Base-by-base conservation (phyloP, 352 stramenopile species). In the Phytophthora syringae region DNA sequence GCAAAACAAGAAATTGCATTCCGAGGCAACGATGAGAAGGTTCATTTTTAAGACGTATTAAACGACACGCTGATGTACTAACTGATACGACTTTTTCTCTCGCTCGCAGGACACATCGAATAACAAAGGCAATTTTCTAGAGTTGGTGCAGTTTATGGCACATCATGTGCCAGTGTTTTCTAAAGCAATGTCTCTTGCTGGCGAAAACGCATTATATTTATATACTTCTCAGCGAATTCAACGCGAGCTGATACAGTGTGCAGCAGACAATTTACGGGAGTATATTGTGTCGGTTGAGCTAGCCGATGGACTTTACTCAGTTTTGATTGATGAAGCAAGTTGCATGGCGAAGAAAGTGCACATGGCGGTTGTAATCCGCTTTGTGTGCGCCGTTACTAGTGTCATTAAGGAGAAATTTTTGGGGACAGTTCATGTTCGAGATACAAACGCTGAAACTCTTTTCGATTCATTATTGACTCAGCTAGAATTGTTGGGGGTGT, bases 51-150 rank as follows among this genome's bases (percentile, higher is more conserved):
- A 39, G 2, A 16, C 2, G 32, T 16, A 39, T 16, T 39, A 16
- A 39, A 32, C 5, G 27, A 32, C 5, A 32, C 27, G 27, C 11
- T 39, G 3, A 39, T 39, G 32, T 39, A 10, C 32, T 39, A 16
- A 39, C 32, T 39, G 32, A 39, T 32, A 16, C 12, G 2, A 16
- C 32, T 39, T 10, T 16, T 16, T 39, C 6, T 16, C 6, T 39
- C 11, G 6, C 11, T 39, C 32, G 11, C 32, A 39, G 32, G 32
- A 39, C 3, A 16, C 6, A 4, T 39, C 32, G 32, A 16, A 10
- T 16, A 52, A 61, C 13, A 52, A 53, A 43, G 52, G 52, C 15
- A 60, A 60, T 32, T 13, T 60, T 60, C 12, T 60, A 22, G 52
- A 60, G 18, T 16, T 60, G 22, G n/a, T 60, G 11, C 7, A 22